Conservation (phyloP, 1,139 yeast species). For the Taphrina pruni region DNA sequence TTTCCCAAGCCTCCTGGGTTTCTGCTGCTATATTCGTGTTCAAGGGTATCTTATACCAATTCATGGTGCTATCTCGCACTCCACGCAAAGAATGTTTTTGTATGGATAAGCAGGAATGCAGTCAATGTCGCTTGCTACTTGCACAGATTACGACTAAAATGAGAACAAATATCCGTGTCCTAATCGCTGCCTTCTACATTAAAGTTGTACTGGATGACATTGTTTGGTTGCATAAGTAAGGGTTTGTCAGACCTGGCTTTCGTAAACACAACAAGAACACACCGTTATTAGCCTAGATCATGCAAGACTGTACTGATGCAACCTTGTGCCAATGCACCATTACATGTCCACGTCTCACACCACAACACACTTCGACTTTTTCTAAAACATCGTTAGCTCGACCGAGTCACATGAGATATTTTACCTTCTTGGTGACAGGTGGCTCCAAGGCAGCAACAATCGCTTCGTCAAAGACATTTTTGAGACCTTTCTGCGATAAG, state of each 20-base stretch:
- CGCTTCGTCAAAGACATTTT: constrained; percentile 91
- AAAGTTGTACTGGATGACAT: background rate
- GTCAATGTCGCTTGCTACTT: background rate
- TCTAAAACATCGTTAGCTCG: constrained; percentile 37
- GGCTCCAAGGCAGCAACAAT: constrained; percentile 68
- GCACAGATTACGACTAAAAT: constrained; percentile 8
- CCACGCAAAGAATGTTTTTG: too few relatives aligned
- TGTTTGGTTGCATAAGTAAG: too few relatives aligned
- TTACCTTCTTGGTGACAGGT: constrained; percentile 47
- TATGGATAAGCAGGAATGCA: too few relatives aligned
- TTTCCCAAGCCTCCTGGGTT: too few relatives aligned
- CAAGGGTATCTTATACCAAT: too few relatives aligned
- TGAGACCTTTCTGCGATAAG: constrained; percentile 93
- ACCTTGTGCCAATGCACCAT: too few relatives aligned
- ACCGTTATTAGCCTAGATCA: background rate
- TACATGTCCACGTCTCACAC: constrained; percentile 55
- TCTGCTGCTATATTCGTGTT: too few relatives aligned
- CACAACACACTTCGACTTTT: constrained; percentile 63
- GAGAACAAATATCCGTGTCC: background rate
- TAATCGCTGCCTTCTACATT: background rate
- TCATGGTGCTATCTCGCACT: too few relatives aligned
- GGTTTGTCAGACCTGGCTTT: too few relatives aligned
- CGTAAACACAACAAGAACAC: too few relatives aligned
- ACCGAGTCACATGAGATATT: background rate
- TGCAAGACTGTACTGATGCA: background rate